Conservation (phyloP, 306 rosid genomes). For the Gleditsia sinensis region DNA sequence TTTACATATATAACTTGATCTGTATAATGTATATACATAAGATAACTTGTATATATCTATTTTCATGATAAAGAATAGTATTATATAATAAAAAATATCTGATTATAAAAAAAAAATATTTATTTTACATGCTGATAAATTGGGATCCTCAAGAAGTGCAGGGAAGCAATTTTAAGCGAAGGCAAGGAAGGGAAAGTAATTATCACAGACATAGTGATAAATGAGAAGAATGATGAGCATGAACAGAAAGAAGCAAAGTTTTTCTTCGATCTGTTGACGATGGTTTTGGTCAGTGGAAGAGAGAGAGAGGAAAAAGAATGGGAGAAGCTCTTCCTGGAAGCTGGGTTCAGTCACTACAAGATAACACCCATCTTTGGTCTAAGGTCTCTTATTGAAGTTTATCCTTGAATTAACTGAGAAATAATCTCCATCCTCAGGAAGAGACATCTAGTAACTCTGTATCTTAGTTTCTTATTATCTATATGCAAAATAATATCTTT, state of each 20-base stretch:
- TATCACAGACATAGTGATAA: slow-evolving; percentile 55
- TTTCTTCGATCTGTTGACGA: slow-evolving; percentile 50
- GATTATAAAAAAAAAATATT: no score
- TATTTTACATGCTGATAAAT: slow-evolving; percentile 37
- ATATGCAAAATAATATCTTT: neutral
- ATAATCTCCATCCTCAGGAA: neutral
- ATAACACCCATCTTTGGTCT: slow-evolving; percentile 42
- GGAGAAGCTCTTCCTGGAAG: slow-evolving; percentile 53
- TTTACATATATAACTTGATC: no score
- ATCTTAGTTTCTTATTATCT: neutral
- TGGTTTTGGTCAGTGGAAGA: slow-evolving; percentile 44
- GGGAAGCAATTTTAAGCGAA: slow-evolving; percentile 46
- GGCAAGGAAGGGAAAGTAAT: slow-evolving; percentile 49
- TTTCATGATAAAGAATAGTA: no score
- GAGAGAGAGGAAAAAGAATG: slow-evolving; percentile 58
- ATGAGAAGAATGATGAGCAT: slow-evolving; percentile 35
- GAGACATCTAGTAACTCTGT: neutral
- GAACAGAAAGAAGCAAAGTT: slow-evolving; percentile 41
- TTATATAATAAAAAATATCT: no score
- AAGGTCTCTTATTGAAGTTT: slow-evolving; percentile 63
- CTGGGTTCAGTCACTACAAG: slow-evolving; percentile 56
- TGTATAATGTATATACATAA: no score
- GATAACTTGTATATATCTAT: no score
- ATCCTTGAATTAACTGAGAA: slow-evolving; percentile 35
- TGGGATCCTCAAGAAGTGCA: slow-evolving; percentile 52